Evolutionary conservation across 2,329 filamentous ascomycete species (phyloP).

Genomic region (Hypoxylon sp.): DNA sequence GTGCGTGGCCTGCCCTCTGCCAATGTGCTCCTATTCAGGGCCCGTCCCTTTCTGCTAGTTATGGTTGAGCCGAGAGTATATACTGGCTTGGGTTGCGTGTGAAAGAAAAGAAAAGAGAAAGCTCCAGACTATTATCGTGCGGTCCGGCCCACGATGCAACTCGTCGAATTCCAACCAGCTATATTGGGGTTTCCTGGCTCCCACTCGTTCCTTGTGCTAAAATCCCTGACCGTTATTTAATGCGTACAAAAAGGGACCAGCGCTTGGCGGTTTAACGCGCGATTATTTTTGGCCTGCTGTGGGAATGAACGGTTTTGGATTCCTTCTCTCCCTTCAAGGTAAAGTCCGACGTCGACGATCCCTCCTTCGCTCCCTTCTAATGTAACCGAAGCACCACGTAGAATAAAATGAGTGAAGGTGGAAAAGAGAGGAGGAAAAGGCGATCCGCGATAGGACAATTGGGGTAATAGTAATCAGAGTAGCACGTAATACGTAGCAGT

Average conservation of each 20-base stretch:
- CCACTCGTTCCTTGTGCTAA: constrained; percentile 36
- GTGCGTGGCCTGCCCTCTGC: constrained; percentile 35
- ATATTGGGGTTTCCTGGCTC: constrained; percentile 26
- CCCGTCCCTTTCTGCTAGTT: constrained; percentile 22
- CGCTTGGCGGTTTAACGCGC: constrained; percentile 61
- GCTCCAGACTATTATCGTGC: constrained; percentile 41
- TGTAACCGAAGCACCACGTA: constrained; percentile 22
- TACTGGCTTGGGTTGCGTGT: constrained; percentile 34
- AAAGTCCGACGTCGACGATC: constrained; percentile 15
- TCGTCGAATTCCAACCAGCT: constrained; percentile 36
- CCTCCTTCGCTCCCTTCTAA: constrained; percentile 31
- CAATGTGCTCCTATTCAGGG: constrained; percentile 29
- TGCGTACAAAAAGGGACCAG: constrained; percentile 47
- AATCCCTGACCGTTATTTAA: constrained; percentile 37
- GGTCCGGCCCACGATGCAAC: constrained; percentile 47
- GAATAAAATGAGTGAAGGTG: constrained; percentile 15
- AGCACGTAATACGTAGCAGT: constrained; percentile 28
- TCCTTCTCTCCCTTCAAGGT: constrained; percentile 25
- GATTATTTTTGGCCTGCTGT: constrained; percentile 55
- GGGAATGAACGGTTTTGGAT: constrained; percentile 47
- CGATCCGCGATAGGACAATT: constrained; percentile 31
- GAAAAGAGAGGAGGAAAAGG: constrained; percentile 20
- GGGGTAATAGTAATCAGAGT: constrained; percentile 38
- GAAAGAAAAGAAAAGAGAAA: constrained; percentile 21
- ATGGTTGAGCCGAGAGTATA: constrained; percentile 41